Evolutionary conservation across 2,329 filamentous ascomycete genomes (phyloP), one percentile per base, ranked within the genome.

Genomic region (Scytalidium sp.): DNA sequence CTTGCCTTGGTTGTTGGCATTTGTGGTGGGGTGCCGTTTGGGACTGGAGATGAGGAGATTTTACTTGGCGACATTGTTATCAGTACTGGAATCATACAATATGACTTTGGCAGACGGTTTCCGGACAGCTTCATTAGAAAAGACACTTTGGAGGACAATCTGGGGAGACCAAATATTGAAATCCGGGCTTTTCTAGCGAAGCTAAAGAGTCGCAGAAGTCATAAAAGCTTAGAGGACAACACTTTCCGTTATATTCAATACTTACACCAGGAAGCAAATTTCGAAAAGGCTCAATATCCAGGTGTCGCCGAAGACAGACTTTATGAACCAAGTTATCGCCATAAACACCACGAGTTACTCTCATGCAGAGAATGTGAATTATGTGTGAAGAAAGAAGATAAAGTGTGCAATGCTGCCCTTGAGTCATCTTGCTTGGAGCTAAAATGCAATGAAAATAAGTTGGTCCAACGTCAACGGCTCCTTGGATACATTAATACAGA

Each of bases 1-100:
- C 47, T 62, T 40, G 53, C 51, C 19, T 59, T 75, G 2, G 65
- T 76, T 60, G 70, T 75, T 1, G 71, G 71, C 17, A 69, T 75
- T 25, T 70, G 67, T 27, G 59, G 56, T 3, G 60, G 59, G 10
- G 59, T 59, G 13, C 51, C 49, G 2, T n/a, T n/a, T n/a, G 56
- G 58, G 19, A 56, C 47, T 23, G n/a, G n/a, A n/a, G 29, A 17
- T 10, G n/a, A 62, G 20, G 55, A 62, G 22, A 60, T 62, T 41
- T 59, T 59, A 11, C 54, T 65, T 1, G 61, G 61, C 4, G 62
- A 64, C 46, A 51, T 64, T 1, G 55, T 62, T 13, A 54, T 64
- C 6, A 59, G 62, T 49, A 46, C 55, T 6, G 56, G 55, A 1
- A 25, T 67, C 2, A 23, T 64, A 19, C 62, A 67, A 29, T 64